Conservation (phyloP, 345 rosid species). For the Arabis hirsuta region DNA sequence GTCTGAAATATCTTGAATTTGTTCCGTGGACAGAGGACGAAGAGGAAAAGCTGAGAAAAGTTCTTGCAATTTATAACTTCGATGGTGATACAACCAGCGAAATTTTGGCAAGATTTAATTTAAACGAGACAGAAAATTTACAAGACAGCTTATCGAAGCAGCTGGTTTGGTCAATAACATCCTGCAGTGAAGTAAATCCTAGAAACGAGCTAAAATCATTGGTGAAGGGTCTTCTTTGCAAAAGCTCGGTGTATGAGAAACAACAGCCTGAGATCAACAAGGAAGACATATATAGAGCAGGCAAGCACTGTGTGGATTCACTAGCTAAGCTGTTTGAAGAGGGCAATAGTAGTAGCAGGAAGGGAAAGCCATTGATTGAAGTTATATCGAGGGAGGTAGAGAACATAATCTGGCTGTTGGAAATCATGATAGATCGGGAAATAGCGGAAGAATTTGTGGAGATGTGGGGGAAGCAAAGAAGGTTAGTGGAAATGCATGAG, state of each 20-base stretch:
- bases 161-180: slow-evolving; percentile 74
- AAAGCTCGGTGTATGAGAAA: slow-evolving; percentile 89
- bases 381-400: slow-evolving; percentile 80
- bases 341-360: slow-evolving; percentile 47
- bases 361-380: slow-evolving; percentile 66
- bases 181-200: slow-evolving; percentile 64
- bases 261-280: slow-evolving; percentile 67
- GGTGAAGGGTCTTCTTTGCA: slow-evolving; percentile 84
- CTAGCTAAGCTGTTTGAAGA: slow-evolving; percentile 63
- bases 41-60: slow-evolving; percentile 77
- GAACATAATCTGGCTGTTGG: slow-evolving; percentile 83
- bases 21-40: slow-evolving; percentile 99
- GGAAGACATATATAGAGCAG: slow-evolving; percentile 68
- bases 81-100: slow-evolving; percentile 62
- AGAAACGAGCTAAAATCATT: slow-evolving; percentile 80
- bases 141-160: slow-evolving; percentile 65
- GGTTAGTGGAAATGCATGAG: slow-evolving; percentile 62
- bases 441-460: slow-evolving; percentile 87
- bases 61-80: slow-evolving; percentile 60
- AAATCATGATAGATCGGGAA: slow-evolving; percentile 75
- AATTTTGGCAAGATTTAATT: slow-evolving; percentile 66
- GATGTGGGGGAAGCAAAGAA: slow-evolving; percentile 67
- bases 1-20: slow-evolving; percentile 85
- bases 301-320: slow-evolving; percentile 59
- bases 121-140: slow-evolving; percentile 44